Percentiles rank a stretch among this genome's conserved stretches.
Conservation (phyloP, 2,329 filamentous ascomycete species). For the Fusarium buharicum region DNA sequence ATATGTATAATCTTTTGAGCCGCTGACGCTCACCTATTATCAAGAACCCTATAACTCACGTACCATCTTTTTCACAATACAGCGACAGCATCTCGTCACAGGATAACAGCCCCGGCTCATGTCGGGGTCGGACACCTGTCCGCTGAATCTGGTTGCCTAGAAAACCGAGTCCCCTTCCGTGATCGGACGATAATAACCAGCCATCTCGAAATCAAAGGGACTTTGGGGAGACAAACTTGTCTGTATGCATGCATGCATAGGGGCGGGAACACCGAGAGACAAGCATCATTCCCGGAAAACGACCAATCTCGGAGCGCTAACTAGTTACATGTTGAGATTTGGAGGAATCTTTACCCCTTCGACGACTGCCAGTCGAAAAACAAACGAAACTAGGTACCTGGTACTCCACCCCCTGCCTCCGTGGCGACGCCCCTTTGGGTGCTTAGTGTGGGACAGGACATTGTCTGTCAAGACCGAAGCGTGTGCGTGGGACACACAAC, state of each 20-base stretch:
- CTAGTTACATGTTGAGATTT: constrained; percentile 17
- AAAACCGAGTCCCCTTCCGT: constrained; percentile 24
- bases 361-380: constrained; percentile 9
- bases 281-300: constrained; percentile 44
- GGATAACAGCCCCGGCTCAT: not conserved
- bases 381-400: constrained; percentile 10
- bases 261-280: constrained; percentile 46
- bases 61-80: constrained; percentile 17
- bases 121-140: constrained; percentile 11
- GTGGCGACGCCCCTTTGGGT: constrained; percentile 42
- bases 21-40: constrained; percentile 42
- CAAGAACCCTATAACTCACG: constrained; percentile 25
- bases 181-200: constrained; percentile 40
- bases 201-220: constrained; percentile 33
- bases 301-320: constrained; percentile 27
- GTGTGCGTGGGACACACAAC: constrained; percentile 34
- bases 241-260: constrained; percentile 17
- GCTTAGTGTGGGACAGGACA: constrained; percentile 38
- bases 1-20: constrained; percentile 36
- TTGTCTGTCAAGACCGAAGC: too few relatives aligned
- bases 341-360: constrained; percentile 17
- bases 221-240: constrained; percentile 21
- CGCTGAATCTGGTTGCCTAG: constrained; percentile 19
- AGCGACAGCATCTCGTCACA: constrained; percentile 1
- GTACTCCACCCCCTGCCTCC: constrained; percentile 29